Conservation (phyloP, 1,284 basidiomycete genomes). For the Agaricales sp. region DNA sequence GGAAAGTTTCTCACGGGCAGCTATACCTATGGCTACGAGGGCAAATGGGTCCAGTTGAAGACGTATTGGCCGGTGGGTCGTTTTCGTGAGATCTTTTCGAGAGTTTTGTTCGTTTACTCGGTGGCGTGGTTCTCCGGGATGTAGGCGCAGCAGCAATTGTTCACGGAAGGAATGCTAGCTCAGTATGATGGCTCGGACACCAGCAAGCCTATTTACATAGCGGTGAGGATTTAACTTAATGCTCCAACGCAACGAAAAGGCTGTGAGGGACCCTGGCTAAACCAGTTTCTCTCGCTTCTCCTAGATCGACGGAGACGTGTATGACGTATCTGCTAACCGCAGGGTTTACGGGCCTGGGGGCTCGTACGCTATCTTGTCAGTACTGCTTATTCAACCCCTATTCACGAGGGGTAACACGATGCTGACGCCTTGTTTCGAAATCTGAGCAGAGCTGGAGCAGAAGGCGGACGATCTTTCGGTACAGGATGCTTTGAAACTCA, state of each 20-base stretch:
- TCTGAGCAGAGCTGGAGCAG: slow-evolving; percentile 63
- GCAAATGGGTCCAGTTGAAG: slow-evolving; percentile 44
- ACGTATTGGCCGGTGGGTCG: slow-evolving; percentile 50
- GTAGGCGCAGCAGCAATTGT: slow-evolving; percentile 53
- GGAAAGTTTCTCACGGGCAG: slow-evolving; percentile 78
- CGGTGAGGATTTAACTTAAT: slow-evolving; percentile 42
- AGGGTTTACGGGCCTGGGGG: slow-evolving; percentile 86
- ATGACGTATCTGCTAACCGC: slow-evolving; percentile 71
- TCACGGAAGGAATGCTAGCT: slow-evolving; percentile 62
- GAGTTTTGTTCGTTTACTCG: neutral
- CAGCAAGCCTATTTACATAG: slow-evolving; percentile 76
- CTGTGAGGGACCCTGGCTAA: no score
- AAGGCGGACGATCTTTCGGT: slow-evolving; percentile 83
- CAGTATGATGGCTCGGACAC: slow-evolving; percentile 67
- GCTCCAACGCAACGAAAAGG: no score
- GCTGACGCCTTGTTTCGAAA: no score
- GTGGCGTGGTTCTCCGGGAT: neutral
- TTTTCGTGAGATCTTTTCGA: no score
- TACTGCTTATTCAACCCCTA: slow-evolving; percentile 15
- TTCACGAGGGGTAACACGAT: no score
- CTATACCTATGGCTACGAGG: slow-evolving; percentile 69
- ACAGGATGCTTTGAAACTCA: slow-evolving; percentile 91
- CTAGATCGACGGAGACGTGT: slow-evolving; percentile 87
- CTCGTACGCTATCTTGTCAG: slow-evolving; percentile 76
- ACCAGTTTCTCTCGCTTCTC: slow-evolving; percentile 9